Conservation (phyloP, 2,329 filamentous ascomycete genomes). For the Monilinia polystroma region DNA sequence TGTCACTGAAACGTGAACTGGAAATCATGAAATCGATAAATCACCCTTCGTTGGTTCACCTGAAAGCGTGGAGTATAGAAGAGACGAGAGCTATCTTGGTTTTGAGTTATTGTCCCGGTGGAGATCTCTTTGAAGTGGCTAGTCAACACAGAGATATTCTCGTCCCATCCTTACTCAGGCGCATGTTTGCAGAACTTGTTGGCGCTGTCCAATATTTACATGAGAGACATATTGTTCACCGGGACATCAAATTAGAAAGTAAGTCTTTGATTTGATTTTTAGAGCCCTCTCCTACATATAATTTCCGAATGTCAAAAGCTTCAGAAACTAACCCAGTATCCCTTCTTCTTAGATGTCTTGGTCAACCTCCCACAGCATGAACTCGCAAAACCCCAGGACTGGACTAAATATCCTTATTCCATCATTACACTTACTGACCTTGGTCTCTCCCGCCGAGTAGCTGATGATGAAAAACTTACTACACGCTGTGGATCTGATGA, state of each 20-base stretch:
- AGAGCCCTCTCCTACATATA: neutral
- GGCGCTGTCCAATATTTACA: slow-evolving; percentile 85
- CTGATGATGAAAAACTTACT: slow-evolving; percentile 83
- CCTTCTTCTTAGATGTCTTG: slow-evolving; percentile 66
- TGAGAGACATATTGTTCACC: slow-evolving; percentile 81
- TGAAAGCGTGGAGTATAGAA: slow-evolving; percentile 89
- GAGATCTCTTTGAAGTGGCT: slow-evolving; percentile 91
- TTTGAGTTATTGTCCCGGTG: slow-evolving; percentile 87
- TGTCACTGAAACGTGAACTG: slow-evolving; percentile 89
- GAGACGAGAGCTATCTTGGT: slow-evolving; percentile 80
- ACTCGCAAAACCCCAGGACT: slow-evolving; percentile 65
- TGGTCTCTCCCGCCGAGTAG: slow-evolving; percentile 81
- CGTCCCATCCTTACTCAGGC: slow-evolving; percentile 66
- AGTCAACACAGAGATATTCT: slow-evolving; percentile 68
- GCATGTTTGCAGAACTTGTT: slow-evolving; percentile 88
- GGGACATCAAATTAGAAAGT: slow-evolving; percentile 98
- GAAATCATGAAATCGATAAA: slow-evolving; percentile 87
- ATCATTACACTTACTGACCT: slow-evolving; percentile 89
- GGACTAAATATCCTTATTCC: slow-evolving; percentile 74
- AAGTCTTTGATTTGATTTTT: slow-evolving; percentile 44
- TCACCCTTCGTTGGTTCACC: slow-evolving; percentile 85
- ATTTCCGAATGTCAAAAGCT: neutral
- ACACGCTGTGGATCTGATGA: slow-evolving; percentile 95
- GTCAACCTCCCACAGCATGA: slow-evolving; percentile 75
- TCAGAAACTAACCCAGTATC: neutral